Conservation (phyloP, 306 rosid species). For the Dalbergia cochinchinensis region DNA sequence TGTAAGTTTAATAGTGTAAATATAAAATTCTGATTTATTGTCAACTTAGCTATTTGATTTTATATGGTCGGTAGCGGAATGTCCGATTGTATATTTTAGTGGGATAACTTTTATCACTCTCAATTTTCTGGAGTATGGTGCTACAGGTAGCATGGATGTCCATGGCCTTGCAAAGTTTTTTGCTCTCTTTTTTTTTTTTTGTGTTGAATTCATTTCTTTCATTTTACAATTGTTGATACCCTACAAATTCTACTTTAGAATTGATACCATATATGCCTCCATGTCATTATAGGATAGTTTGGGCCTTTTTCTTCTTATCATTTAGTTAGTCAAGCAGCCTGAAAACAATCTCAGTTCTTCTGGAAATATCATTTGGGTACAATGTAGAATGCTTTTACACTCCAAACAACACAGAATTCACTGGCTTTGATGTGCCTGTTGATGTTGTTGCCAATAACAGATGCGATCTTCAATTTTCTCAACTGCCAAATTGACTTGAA, state of each 20-base stretch:
- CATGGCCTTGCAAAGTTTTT: background rate
- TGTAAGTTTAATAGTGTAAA: slow-evolving; percentile 60
- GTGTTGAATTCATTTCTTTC: background rate
- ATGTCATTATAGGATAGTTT: background rate
- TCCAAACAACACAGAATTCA: background rate
- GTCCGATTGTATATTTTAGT: background rate
- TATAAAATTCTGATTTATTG: background rate
- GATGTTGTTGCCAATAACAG: slow-evolving; percentile 5
- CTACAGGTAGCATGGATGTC: slow-evolving; percentile 19
- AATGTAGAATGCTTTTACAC: background rate
- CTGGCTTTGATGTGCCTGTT: slow-evolving; percentile 26
- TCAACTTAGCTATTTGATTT: slow-evolving; percentile 35
- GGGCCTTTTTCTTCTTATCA: background rate
- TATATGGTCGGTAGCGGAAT: slow-evolving; percentile 21
- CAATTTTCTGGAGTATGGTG: slow-evolving; percentile 29
- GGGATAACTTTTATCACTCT: slow-evolving; percentile 5
- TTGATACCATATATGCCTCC: background rate
- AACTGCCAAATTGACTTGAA: background rate
- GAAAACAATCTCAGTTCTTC: slow-evolving; percentile 1
- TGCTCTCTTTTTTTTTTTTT: too few relatives aligned
- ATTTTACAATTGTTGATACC: slow-evolving; percentile 10
- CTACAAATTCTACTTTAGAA: background rate
- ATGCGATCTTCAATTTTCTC: slow-evolving; percentile 5
- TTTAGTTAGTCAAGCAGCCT: background rate
- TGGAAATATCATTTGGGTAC: slow-evolving; percentile 3